Percentiles rank a stretch among this genome's conserved stretches.
Evolutionary conservation across 2,329 filamentous ascomycete species (phyloP).

Genomic region (Sporothrix pseudoabietina): DNA sequence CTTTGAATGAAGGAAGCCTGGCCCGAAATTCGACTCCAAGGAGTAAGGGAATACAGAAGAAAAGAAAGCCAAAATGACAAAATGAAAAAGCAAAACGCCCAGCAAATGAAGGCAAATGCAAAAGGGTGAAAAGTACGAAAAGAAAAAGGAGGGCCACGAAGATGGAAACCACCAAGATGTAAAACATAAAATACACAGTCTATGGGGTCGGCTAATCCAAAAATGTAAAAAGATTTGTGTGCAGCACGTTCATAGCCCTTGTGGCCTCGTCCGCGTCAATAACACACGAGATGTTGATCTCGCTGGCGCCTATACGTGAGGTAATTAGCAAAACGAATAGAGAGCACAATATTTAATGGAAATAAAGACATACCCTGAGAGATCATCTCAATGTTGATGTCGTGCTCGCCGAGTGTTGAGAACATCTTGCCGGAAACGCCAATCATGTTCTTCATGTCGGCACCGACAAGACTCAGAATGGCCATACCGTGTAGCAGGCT

Average conservation of each 20-base stretch:
- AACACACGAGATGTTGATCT: constrained; percentile 99
- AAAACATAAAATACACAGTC: constrained; percentile 15
- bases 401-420: constrained; percentile 86
- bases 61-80: neutral
- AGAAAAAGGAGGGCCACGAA: neutral
- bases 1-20: neutral
- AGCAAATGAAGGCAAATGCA: constrained; percentile 14
- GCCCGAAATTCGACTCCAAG: neutral
- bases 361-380: constrained; percentile 72
- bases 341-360: too few relatives aligned
- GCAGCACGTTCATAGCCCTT: constrained; percentile 91
- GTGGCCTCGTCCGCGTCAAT: constrained; percentile 90
- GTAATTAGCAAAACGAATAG: constrained; percentile 20
- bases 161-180: neutral
- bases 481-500: constrained; percentile 91
- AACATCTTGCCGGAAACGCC: constrained; percentile 96
- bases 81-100: constrained; percentile 14
- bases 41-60: constrained; percentile 4
- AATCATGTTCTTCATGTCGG: constrained; percentile 96
- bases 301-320: constrained; percentile 72
- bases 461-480: constrained; percentile 90
- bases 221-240: constrained; percentile 96
- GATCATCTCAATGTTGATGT: constrained; percentile 99
- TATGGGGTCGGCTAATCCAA: constrained; percentile 60
- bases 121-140: neutral